phyloP scores from a whole-genome alignment of 2,329 filamentous ascomycete genomes.

The Akanthomyces uredinophilus region DNA sequence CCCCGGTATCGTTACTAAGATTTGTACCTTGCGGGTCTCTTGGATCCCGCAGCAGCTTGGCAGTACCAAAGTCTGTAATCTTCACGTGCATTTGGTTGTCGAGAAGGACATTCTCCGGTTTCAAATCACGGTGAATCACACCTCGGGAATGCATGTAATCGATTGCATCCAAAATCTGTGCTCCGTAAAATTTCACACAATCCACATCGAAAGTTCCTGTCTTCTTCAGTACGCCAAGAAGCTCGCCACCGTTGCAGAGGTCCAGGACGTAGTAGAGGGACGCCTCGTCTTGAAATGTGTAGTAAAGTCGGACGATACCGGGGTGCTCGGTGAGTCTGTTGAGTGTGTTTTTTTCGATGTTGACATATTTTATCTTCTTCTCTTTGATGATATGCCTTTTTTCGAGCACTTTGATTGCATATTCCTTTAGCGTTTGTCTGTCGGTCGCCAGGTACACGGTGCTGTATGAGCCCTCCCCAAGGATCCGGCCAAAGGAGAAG shows the following conservation, averaged over 20 bases:
- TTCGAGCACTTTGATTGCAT: slow-evolving; percentile 96
- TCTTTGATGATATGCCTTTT: slow-evolving; percentile 99
- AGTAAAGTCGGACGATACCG: slow-evolving; percentile 92
- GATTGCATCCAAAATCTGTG: slow-evolving; percentile 92
- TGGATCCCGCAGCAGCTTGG: slow-evolving; percentile 67
- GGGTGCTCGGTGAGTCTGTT: slow-evolving; percentile 95
- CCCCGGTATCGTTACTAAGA: slow-evolving; percentile 29
- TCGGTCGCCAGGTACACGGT: slow-evolving; percentile 92
- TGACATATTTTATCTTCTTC: slow-evolving; percentile 99
- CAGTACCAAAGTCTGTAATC: slow-evolving; percentile 97
- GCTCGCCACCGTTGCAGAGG: slow-evolving; percentile 83
- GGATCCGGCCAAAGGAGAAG: slow-evolving; percentile 84
- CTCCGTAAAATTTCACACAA: slow-evolving; percentile 89
- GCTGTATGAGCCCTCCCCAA: slow-evolving; percentile 97
- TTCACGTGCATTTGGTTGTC: slow-evolving; percentile 97
- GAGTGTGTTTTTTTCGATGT: slow-evolving; percentile 97
- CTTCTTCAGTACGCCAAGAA: slow-evolving; percentile 89
- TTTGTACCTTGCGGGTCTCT: slow-evolving; percentile 34
- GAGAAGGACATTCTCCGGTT: slow-evolving; percentile 92
- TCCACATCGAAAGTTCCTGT: slow-evolving; percentile 93
- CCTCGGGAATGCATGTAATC: slow-evolving; percentile 97
- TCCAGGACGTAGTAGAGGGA: slow-evolving; percentile 97
- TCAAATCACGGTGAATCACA: slow-evolving; percentile 93
- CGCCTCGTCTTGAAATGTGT: slow-evolving; percentile 95
- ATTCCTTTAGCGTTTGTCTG: slow-evolving; percentile 88